Base-by-base conservation (phyloP, 192 early-diverging fungal species). In the Spizellomyces punctatus region DNA sequence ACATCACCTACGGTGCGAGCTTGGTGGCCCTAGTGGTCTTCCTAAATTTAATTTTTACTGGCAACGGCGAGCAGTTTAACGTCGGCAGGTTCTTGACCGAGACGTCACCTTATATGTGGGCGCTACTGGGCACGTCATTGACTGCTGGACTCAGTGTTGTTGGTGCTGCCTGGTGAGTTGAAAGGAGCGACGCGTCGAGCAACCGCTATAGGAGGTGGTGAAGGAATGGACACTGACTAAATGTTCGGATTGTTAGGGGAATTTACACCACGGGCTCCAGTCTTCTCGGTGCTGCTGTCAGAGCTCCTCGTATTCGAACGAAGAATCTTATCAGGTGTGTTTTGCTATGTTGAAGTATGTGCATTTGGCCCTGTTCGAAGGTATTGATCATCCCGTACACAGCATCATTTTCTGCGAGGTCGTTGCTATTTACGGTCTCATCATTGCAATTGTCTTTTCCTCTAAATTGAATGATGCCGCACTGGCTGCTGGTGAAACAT, bases 331-430 rank as follows among this genome's bases (percentile, higher is more conserved):
- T 98, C 79, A 94, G 89, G 89, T 89, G 77, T 17, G 47, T 7
- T 10, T 27, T 42, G 10, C 48, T 10, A 16, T 71, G 48, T 16
- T 17, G 46, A 54, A 7, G 6, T 9, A 54, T 47, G 6, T 14
- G 45, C n/a, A 66, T 58, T 46, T 66, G 19, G 27, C 46, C 14
- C 8, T 2, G 9, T 27, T 2, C 60, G 46, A 66, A 58, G 8
- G 17, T 57, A 36, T 43, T 46, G 17, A 19, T 55, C 43, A 71
- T 44, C 12, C 46, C 27, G 0, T 36, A 36, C 27, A 44, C 69
- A 91, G 93, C 73, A 96, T 99, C 71, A 99, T 98, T 77, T 99
- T 99, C 76, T 99, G 95, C 82, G 97, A 99, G 83, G 97, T 98
- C 58, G 96, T 99, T 10, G 96, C 95, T 69, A 99, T 99, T 70